A percentile compares a stretch with the other conserved stretches of the same genome.
These are phyloP conservation scores for Flagelloscypha sp. DNA, from an alignment of 768 basidiomycete species.

Conservation along the genomic window DNA sequence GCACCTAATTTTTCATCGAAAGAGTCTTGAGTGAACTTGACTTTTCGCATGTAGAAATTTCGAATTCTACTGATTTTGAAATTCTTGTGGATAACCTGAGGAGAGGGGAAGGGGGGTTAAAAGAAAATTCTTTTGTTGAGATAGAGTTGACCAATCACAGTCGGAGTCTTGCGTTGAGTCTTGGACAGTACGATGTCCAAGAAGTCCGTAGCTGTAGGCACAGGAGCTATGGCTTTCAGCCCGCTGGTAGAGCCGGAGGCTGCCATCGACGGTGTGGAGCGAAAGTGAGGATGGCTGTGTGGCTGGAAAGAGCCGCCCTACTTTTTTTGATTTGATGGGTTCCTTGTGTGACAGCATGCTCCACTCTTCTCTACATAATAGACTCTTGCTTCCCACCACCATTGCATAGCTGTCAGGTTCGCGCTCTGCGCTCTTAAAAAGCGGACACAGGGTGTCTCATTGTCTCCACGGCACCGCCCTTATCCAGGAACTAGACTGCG, in stretches of 20 bases:
- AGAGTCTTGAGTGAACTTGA: slow-evolving; percentile 95
- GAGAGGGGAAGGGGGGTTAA: not conserved
- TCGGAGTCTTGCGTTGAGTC: slow-evolving; percentile 96
- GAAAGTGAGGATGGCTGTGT: too few relatives aligned
- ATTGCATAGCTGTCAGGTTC: too few relatives aligned
- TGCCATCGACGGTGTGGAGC: too few relatives aligned
- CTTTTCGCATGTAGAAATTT: slow-evolving; percentile 98
- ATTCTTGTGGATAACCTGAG: slow-evolving; percentile 95
- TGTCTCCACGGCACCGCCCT: too few relatives aligned
- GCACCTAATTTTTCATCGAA: slow-evolving; percentile 93
- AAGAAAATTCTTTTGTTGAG: not conserved
- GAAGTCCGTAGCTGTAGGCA: slow-evolving; percentile 92
- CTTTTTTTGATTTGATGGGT: too few relatives aligned
- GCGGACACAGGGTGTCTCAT: too few relatives aligned
- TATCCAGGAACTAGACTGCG: too few relatives aligned
- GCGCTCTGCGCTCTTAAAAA: too few relatives aligned
- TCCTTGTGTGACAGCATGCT: too few relatives aligned
- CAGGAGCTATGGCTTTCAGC: slow-evolving; percentile 96
- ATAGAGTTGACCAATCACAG: slow-evolving; percentile 35
- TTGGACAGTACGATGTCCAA: slow-evolving; percentile 89
- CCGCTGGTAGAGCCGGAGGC: slow-evolving; percentile 89
- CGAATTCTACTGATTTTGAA: slow-evolving; percentile 99
- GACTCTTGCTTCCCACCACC: too few relatives aligned
- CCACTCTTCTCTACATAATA: too few relatives aligned
- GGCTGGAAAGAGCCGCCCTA: too few relatives aligned